Conservation (phyloP, 495 filamentous ascomycete species). For the Venustampulla echinocandica region DNA sequence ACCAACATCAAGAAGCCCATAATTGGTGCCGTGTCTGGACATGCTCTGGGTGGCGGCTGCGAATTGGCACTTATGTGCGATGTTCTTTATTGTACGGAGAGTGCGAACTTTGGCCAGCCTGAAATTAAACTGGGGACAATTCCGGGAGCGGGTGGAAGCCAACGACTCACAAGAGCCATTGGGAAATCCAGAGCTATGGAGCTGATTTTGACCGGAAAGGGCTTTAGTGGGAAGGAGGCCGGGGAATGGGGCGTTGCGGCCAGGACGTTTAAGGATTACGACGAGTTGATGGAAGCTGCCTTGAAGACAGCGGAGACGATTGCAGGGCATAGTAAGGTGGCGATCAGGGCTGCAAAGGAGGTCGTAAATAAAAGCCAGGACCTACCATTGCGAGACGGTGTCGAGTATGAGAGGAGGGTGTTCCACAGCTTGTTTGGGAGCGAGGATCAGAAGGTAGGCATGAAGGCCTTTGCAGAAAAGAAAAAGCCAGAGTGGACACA, state of each 20-base stretch:
- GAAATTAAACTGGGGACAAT: constrained; percentile 92
- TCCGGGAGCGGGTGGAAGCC: constrained; percentile 84
- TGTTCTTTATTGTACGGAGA: constrained; percentile 78
- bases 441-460: constrained; percentile 94
- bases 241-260: constrained; percentile 87
- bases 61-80: constrained; percentile 98
- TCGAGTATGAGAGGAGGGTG: constrained; percentile 87
- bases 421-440: constrained; percentile 92
- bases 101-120: constrained; percentile 86
- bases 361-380: constrained; percentile 97
- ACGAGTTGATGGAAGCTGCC: constrained; percentile 69
- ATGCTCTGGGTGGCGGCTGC: constrained; percentile 90
- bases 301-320: constrained; percentile 81
- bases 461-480: constrained; percentile 93
- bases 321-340: constrained; percentile 68
- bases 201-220: constrained; percentile 78
- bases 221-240: constrained; percentile 72
- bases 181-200: constrained; percentile 94
- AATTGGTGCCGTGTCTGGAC: constrained; percentile 87
- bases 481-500: constrained; percentile 86
- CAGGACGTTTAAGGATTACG: constrained; percentile 67
- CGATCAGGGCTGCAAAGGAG: constrained; percentile 89
- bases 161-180: constrained; percentile 78
- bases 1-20: constrained; percentile 81
- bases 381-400: constrained; percentile 70